phyloP scores from a whole-genome alignment of 2,329 filamentous ascomycete genomes.

The Chrysoporthe deuterocubensis region DNA sequence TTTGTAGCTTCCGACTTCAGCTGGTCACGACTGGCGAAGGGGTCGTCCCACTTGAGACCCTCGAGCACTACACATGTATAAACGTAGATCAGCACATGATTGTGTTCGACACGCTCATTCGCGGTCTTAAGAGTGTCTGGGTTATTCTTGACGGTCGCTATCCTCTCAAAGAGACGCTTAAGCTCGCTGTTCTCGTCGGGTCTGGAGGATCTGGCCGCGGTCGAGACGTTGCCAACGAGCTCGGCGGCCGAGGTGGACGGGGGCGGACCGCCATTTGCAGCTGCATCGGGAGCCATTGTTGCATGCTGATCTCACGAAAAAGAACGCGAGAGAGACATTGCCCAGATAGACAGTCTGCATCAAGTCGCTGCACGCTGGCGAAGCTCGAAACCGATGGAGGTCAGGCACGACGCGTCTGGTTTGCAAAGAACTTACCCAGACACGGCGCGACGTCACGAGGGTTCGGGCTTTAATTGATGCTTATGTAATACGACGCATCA shows the following conservation, averaged over 20 bases:
- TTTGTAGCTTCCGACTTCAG: slow-evolving; percentile 66
- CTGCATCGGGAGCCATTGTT: slow-evolving; percentile 26
- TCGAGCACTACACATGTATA: slow-evolving; percentile 80
- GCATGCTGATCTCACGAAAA: slow-evolving; percentile 14
- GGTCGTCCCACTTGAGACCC: slow-evolving; percentile 68
- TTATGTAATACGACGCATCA: background rate
- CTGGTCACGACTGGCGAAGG: slow-evolving; percentile 62
- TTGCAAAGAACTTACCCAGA: background rate
- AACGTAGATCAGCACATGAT: slow-evolving; percentile 84
- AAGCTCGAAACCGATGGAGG: background rate
- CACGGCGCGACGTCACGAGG: slow-evolving; percentile 20
- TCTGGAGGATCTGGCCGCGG: slow-evolving; percentile 63
- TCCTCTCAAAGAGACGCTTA: slow-evolving; percentile 66
- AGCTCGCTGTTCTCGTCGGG: slow-evolving; percentile 75
- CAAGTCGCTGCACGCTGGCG: background rate
- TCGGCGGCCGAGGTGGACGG: slow-evolving; percentile 88
- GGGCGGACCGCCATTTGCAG: slow-evolving; percentile 44
- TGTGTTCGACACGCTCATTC: slow-evolving; percentile 73
- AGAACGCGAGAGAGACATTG: slow-evolving; percentile 13
- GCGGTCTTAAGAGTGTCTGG: slow-evolving; percentile 60
- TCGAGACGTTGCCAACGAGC: slow-evolving; percentile 79
- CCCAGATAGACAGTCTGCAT: background rate
- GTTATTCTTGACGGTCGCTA: slow-evolving; percentile 58
- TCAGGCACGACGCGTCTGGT: slow-evolving; percentile 24
- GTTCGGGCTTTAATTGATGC: background rate